Base-by-base conservation (phyloP, 176 grass and related monocot species). In the Ampelocalamus luodianensis region DNA sequence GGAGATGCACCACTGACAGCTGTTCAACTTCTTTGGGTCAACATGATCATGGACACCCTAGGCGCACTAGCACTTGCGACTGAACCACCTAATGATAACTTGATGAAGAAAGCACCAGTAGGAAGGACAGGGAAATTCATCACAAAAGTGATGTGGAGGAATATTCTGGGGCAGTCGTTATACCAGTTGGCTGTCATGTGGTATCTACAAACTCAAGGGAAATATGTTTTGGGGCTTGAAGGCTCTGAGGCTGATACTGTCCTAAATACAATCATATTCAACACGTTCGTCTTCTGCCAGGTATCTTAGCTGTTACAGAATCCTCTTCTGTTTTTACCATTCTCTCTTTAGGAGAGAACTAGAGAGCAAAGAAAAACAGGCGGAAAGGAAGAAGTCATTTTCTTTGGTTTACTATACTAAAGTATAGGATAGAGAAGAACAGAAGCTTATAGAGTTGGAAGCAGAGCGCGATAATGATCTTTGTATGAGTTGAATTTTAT, bases 1-100 rank as follows among this genome's bases (percentile, higher is more conserved):
- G 93, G 96, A 81, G 83, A 89, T 65, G 93, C 89, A 11, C 96
- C 93, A 44, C 82, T 98, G 26, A 93, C 96, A 79, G 93, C 96
- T 42, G 91, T 98, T 70, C 93, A 98, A 70, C 87, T 98, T 55
- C 89, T 98, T 70, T 98, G 96, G 93, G 93, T 98, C 43, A 98
- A 98, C 89, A 98, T 95, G 96, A 98, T 98, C 70, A 98, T 98
- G 96, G 96, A 98, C 84, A 98, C 96, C 48, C 85, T 98, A 44
- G 96, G 96, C 2, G 96, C 96, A 0, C 93, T 98, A 8, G 96
- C 96, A 55, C 87, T 98, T 77, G 93, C 96, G 46, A 98, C 96
- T 11, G 96, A 98, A 61, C 91, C 93, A 63, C 93, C 96, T 46
- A 93, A 89, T 71, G 77, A 92, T 68, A 87, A 87, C 63, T 85